These are phyloP conservation scores for Dictyostelium purpureum DNA, from an alignment of 78 protist species.

Conservation along the genomic window DNA sequence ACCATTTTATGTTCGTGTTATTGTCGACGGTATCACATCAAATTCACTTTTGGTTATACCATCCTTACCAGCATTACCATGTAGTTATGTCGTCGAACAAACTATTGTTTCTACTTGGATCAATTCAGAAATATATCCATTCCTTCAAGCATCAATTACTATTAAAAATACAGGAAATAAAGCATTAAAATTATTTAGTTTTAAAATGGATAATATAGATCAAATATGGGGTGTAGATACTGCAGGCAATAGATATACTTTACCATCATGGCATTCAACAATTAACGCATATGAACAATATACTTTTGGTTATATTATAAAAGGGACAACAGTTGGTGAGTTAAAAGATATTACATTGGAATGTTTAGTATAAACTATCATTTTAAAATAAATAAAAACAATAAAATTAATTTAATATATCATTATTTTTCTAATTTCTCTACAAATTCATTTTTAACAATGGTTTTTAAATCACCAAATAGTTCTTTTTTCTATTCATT, in stretches of 20 bases:
- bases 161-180: conserved; percentile 30
- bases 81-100: not conserved
- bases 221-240: conserved; percentile 33
- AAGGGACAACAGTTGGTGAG: not conserved
- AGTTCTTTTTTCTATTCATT: no score
- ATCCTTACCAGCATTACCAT: not conserved
- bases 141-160: not conserved
- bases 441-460: no score
- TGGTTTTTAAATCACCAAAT: no score
- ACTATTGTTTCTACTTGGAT: not conserved
- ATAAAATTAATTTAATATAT: not conserved
- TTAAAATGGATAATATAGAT: not conserved
- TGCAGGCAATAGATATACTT: not conserved
- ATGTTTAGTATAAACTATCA: not conserved
- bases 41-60: not conserved
- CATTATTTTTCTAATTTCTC: no score
- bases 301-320: conserved; percentile 1
- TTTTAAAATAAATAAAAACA: not conserved
- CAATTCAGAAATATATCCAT: not conserved
- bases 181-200: not conserved
- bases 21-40: not conserved
- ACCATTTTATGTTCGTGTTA: conserved; percentile 14
- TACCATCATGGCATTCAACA: not conserved
- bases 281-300: not conserved
- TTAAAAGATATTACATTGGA: not conserved